phyloP scores from a whole-genome alignment of 2,329 filamentous ascomycete genomes.

The Ascochyta koolunga region DNA sequence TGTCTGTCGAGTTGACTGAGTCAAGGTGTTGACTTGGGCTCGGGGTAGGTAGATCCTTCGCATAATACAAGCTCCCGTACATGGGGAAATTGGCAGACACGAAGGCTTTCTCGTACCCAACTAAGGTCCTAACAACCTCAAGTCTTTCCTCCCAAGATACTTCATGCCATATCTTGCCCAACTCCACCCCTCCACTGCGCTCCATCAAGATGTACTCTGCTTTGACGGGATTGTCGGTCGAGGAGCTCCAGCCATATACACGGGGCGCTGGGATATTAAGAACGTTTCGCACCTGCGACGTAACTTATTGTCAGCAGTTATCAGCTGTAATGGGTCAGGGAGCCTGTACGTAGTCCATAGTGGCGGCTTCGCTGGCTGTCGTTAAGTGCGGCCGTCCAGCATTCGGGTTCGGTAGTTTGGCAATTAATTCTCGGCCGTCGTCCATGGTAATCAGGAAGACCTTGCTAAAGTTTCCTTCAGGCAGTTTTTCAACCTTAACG shows the following conservation, averaged over 20 bases:
- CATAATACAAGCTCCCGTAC: slow-evolving; percentile 28
- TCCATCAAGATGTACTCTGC: slow-evolving; percentile 35
- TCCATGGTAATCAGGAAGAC: slow-evolving; percentile 44
- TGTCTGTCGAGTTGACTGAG: slow-evolving; percentile 12
- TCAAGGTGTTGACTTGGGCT: slow-evolving; percentile 19
- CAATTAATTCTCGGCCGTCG: slow-evolving; percentile 34
- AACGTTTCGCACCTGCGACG: slow-evolving; percentile 32
- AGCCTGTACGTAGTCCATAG: slow-evolving; percentile 40
- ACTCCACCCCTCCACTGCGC: slow-evolving; percentile 33
- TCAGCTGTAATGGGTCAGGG: slow-evolving; percentile 33
- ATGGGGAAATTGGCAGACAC: slow-evolving; percentile 17
- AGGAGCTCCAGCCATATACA: slow-evolving; percentile 38
- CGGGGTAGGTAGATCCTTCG: slow-evolving; percentile 18
- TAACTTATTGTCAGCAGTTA: slow-evolving; percentile 21
- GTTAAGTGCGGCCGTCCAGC: slow-evolving; percentile 37
- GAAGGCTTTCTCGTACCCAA: slow-evolving; percentile 22
- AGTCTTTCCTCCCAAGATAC: slow-evolving; percentile 20
- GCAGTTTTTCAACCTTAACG: slow-evolving; percentile 37
- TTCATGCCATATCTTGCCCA: slow-evolving; percentile 20
- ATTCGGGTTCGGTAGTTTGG: slow-evolving; percentile 44
- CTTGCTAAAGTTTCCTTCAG: slow-evolving; percentile 49
- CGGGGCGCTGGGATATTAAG: slow-evolving; percentile 38
- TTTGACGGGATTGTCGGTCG: slow-evolving; percentile 28
- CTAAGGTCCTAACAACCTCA: slow-evolving; percentile 20
- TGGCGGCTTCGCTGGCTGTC: slow-evolving; percentile 44